These are phyloP conservation scores for Hortiboletus campestris DNA, from an alignment of 768 basidiomycete species.

Conservation along the genomic window DNA sequence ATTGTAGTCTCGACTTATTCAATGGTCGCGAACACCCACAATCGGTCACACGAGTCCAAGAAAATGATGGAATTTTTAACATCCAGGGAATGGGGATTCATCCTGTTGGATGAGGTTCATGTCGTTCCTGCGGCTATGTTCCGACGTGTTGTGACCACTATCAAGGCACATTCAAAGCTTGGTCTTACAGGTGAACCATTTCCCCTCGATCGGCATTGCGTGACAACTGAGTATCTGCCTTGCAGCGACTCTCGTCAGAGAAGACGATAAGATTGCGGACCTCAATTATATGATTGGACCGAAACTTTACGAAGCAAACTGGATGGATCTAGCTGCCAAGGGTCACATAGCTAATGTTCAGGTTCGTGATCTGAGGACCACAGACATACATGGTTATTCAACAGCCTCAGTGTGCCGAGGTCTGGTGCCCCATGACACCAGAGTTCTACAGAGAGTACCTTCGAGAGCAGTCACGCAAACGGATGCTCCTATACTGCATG, in stretches of 20 bases:
- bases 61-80: conserved; percentile 99
- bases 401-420: conserved; percentile 83
- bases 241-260: conserved; percentile 92
- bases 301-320: conserved; percentile 98
- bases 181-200: conserved; percentile 79
- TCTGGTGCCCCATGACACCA: conserved; percentile 99
- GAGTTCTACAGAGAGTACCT: conserved; percentile 99
- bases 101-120: conserved; percentile 96
- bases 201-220: background rate
- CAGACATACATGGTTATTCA: background rate
- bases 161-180: conserved; percentile 98
- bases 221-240: conserved; percentile 1
- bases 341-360: conserved; percentile 99
- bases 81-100: conserved; percentile 99
- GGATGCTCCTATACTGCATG: conserved; percentile 98
- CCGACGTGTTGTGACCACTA: conserved; percentile 93
- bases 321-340: conserved; percentile 99
- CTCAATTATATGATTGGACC: conserved; percentile 99
- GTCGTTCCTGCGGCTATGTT: conserved; percentile 99
- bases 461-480: conserved; percentile 86
- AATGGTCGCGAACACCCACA: conserved; percentile 98
- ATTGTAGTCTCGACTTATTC: conserved; percentile 99
- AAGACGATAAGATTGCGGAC: conserved; percentile 98
- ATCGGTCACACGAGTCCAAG: conserved; percentile 97
- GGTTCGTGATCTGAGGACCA: conserved; percentile 44